phyloP scores from a whole-genome alignment of 2,329 filamentous ascomycete species.

The Penicillium sp. region DNA sequence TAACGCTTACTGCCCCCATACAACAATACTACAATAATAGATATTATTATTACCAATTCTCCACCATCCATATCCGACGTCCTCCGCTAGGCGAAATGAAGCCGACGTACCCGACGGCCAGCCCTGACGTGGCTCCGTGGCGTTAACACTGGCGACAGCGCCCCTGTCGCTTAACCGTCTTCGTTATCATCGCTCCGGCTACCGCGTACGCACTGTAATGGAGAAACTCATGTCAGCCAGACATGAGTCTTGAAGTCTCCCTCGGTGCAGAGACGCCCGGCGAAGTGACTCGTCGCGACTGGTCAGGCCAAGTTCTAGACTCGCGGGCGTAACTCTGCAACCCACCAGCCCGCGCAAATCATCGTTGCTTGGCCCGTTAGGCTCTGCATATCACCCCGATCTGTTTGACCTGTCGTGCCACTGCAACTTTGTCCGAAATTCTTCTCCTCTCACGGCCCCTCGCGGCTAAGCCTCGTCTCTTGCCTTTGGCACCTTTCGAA shows the following conservation, averaged over 20 bases:
- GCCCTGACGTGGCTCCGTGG: slow-evolving; percentile 3
- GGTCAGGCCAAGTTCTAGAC: not conserved
- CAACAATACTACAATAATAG: not conserved
- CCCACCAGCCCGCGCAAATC: not conserved
- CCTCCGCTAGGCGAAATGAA: slow-evolving; percentile 2
- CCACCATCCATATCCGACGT: not conserved
- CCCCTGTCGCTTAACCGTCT: not conserved
- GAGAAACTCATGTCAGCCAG: not conserved
- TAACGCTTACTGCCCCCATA: not conserved
- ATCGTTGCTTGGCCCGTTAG: not conserved
- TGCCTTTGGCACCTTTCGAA: not conserved
- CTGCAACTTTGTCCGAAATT: not conserved
- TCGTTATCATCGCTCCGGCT: no score
- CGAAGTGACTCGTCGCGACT: not conserved
- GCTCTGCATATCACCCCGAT: not conserved
- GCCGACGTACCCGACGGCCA: slow-evolving; percentile 3
- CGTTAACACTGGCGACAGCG: not conserved
- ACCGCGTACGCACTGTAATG: not conserved
- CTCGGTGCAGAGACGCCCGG: not conserved
- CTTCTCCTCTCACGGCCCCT: not conserved
- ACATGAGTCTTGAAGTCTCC: not conserved
- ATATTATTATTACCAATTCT: not conserved
- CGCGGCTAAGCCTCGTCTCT: not conserved
- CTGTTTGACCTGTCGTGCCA: not conserved
- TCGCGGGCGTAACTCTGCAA: not conserved